A percentile compares a stretch with the other conserved stretches of the same genome.
These are phyloP conservation scores for Hypomyces perniciosus DNA, from an alignment of 2,329 filamentous ascomycete genomes.

Conservation along the genomic window DNA sequence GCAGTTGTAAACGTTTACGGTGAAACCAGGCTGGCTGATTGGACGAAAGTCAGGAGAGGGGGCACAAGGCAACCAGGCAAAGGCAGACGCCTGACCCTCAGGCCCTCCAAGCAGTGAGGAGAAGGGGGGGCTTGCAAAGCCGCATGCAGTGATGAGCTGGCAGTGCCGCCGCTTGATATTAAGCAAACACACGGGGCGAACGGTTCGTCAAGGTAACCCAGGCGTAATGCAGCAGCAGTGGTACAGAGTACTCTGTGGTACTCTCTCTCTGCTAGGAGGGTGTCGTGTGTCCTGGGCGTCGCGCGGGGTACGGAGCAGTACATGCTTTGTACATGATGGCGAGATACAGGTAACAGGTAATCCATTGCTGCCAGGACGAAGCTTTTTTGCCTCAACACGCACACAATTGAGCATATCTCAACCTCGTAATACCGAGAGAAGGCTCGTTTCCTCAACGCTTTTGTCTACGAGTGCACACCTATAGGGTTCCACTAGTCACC, in stretches of 20 bases:
- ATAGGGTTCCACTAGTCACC: slow-evolving; percentile 6
- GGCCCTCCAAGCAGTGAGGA: slow-evolving; percentile 7
- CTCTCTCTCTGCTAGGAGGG: no score
- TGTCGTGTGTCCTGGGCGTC: no score
- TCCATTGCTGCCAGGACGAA: no score
- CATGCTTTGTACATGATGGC: no score
- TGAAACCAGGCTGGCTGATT: slow-evolving; percentile 12
- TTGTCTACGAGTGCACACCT: background rate
- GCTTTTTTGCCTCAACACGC: no score
- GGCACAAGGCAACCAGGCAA: slow-evolving; percentile 8
- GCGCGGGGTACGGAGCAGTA: no score
- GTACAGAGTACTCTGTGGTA: background rate
- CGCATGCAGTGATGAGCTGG: slow-evolving; percentile 75
- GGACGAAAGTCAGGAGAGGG: slow-evolving; percentile 7
- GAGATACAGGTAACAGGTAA: no score
- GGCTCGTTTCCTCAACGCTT: no score
- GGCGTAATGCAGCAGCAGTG: slow-evolving; percentile 1
- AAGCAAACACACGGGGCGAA: slow-evolving; percentile 14
- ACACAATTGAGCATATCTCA: no score
- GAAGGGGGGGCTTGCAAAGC: slow-evolving; percentile 30
- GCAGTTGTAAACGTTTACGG: slow-evolving; percentile 9
- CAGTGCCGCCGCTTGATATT: slow-evolving; percentile 51
- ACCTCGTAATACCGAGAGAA: no score
- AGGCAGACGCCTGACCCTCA: slow-evolving; percentile 11
- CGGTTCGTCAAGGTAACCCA: slow-evolving; percentile 4